Evolutionary conservation across 208 protist species (phyloP).

Genomic region (Trypanosomatidae sp.): DNA sequence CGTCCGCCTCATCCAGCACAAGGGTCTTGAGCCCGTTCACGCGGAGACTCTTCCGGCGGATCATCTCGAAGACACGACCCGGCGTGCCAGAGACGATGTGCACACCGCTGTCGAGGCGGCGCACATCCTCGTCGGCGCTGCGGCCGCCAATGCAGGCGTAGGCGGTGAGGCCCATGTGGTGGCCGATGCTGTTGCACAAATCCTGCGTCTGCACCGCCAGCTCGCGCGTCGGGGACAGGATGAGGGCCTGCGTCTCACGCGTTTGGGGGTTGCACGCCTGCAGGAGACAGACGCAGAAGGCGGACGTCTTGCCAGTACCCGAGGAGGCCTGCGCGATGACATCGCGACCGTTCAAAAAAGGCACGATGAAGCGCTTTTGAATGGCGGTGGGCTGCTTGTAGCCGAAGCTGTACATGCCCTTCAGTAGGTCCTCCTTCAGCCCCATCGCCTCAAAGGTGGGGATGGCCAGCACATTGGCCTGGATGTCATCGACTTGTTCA

Average conservation of each 20-base stretch:
- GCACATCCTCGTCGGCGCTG: conserved; percentile 93
- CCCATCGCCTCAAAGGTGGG: conserved; percentile 90
- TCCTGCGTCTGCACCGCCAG: conserved; percentile 97
- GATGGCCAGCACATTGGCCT: conserved; percentile 83
- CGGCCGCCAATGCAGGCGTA: conserved; percentile 92
- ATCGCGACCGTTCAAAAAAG: conserved; percentile 90
- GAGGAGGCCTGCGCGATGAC: conserved; percentile 98
- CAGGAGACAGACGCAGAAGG: conserved; percentile 95
- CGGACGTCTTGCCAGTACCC: conserved; percentile 99
- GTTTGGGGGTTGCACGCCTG: conserved; percentile 77
- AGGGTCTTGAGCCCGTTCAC: conserved; percentile 91
- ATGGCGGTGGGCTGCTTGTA: conserved; percentile 99
- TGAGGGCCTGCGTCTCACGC: conserved; percentile 93
- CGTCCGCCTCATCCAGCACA: conserved; percentile 99
- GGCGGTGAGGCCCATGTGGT: conserved; percentile 90
- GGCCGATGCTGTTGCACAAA: conserved; percentile 93
- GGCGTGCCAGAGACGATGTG: conserved; percentile 98
- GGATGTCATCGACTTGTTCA: too few species aligned
- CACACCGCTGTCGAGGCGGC: conserved; percentile 86
- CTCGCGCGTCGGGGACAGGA: conserved; percentile 98
- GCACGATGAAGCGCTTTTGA: conserved; percentile 97
- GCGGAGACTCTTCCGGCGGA: conserved; percentile 89
- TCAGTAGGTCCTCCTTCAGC: conserved; percentile 82
- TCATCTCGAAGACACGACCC: conserved; percentile 98
- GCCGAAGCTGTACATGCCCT: conserved; percentile 98